Evolutionary conservation across 1,284 basidiomycete genomes (phyloP).

Genomic region (Schizophyllum amplum): DNA sequence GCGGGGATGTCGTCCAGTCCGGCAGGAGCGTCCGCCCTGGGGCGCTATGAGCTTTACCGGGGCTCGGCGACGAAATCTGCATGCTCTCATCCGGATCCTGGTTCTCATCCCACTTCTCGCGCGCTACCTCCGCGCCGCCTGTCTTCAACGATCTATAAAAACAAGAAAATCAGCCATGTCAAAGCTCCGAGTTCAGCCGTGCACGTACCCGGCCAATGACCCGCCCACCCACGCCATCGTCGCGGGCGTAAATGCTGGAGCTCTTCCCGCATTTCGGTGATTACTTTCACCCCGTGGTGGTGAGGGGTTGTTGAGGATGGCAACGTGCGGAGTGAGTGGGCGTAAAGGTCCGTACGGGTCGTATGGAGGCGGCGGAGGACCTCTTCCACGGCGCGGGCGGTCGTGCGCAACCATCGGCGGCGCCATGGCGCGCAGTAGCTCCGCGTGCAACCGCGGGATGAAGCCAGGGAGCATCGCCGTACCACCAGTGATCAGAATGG

Average conservation of each 20-base stretch:
- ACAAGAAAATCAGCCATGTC: slow-evolving; percentile 7
- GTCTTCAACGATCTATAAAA: slow-evolving; percentile 60
- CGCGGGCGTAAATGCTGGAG: slow-evolving; percentile 78
- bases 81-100: slow-evolving; percentile 36
- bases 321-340: slow-evolving; percentile 60
- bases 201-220: slow-evolving; percentile 76
- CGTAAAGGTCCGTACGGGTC: slow-evolving; percentile 70
- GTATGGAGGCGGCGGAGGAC: slow-evolving; percentile 37
- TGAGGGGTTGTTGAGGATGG: slow-evolving; percentile 78
- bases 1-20: slow-evolving; percentile 70
- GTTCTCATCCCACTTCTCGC: slow-evolving; percentile 72
- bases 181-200: neutral
- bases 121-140: slow-evolving; percentile 69
- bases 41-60: neutral
- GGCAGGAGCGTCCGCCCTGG: slow-evolving; percentile 37
- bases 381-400: slow-evolving; percentile 9
- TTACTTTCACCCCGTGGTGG: slow-evolving; percentile 29
- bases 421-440: slow-evolving; percentile 51
- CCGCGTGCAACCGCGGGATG: slow-evolving; percentile 74
- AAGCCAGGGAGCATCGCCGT: slow-evolving; percentile 90
- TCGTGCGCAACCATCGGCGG: slow-evolving; percentile 15
- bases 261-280: slow-evolving; percentile 61
- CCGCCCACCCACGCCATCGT: slow-evolving; percentile 90
- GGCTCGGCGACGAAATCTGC: slow-evolving; percentile 22
- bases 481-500: slow-evolving; percentile 82